phyloP scores from a whole-genome alignment of 2,329 filamentous ascomycete species.

The Pyrenophora seminiperda region DNA sequence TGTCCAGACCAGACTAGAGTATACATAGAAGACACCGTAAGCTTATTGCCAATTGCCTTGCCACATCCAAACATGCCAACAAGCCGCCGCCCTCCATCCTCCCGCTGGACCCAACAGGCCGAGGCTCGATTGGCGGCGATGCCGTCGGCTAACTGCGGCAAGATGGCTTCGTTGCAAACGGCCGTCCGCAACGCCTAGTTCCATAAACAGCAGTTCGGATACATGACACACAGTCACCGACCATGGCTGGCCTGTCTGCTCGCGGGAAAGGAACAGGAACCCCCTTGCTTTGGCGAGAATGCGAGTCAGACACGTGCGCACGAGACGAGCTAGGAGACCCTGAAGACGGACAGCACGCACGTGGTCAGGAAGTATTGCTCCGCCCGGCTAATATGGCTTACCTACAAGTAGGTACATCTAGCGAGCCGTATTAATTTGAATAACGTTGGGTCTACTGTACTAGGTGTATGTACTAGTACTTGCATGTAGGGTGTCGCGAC shows the following conservation, averaged over 20 bases:
- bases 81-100: too few species aligned
- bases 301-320: slow-evolving; percentile 4
- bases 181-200: background rate
- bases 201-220: slow-evolving; percentile 10
- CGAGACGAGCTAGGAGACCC: background rate
- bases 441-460: too few species aligned
- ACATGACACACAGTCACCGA: slow-evolving; percentile 8
- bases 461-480: too few species aligned
- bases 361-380: background rate
- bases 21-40: too few species aligned
- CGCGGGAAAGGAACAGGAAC: background rate
- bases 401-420: too few species aligned
- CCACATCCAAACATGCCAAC: too few species aligned
- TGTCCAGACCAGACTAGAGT: background rate
- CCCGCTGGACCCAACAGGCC: too few species aligned
- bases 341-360: background rate
- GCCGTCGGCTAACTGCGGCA: background rate
- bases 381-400: too few species aligned
- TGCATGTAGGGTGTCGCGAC: too few species aligned
- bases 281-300: background rate
- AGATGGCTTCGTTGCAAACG: background rate
- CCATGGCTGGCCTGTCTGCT: slow-evolving; percentile 6
- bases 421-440: too few species aligned
- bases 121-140: background rate
- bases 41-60: too few species aligned